These are phyloP conservation scores for Baorangia bicolor DNA, from an alignment of 768 basidiomycete genomes.

Conservation along the genomic window DNA sequence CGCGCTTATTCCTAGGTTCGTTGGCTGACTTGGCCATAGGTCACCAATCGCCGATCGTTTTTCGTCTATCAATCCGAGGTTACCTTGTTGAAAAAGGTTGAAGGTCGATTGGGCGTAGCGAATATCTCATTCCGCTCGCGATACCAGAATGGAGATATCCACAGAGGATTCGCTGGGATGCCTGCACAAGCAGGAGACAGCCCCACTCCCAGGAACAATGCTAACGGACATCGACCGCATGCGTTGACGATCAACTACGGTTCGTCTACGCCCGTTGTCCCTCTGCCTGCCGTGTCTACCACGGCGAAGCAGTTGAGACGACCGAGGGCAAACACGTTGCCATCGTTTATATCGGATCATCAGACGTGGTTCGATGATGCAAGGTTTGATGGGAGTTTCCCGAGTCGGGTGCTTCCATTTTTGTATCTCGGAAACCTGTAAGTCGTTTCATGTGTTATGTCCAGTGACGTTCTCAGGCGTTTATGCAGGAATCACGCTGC, in stretches of 20 bases:
- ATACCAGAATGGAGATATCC: conserved; percentile 25
- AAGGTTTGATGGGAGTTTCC: conserved; percentile 94
- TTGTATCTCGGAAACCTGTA: conserved; percentile 94
- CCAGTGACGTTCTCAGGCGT: neutral
- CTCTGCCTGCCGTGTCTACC: conserved; percentile 3
- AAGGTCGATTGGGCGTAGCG: conserved; percentile 43
- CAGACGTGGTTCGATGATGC: conserved; percentile 94
- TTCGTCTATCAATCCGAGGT: conserved; percentile 89
- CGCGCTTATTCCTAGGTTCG: neutral
- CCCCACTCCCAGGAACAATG: conserved; percentile 6
- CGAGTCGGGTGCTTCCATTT: conserved; percentile 88
- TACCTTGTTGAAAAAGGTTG: conserved; percentile 67
- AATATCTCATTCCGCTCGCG: conserved; percentile 22
- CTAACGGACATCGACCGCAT: conserved; percentile 24
- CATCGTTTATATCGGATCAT: conserved; percentile 66
- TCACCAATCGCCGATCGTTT: conserved; percentile 75
- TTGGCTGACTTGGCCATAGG: conserved; percentile 26
- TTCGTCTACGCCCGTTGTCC: conserved; percentile 8
- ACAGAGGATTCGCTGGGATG: conserved; percentile 14
- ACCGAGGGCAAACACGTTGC: conserved; percentile 71
- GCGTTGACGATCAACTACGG: conserved; percentile 21
- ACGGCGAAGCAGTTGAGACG: conserved; percentile 37
- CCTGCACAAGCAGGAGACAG: conserved; percentile 7
- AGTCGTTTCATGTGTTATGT: conserved; percentile 35
- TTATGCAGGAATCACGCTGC: conserved; percentile 80